Conservation (phyloP, 75 land plant species). For the Selaginella moellendorffii region DNA sequence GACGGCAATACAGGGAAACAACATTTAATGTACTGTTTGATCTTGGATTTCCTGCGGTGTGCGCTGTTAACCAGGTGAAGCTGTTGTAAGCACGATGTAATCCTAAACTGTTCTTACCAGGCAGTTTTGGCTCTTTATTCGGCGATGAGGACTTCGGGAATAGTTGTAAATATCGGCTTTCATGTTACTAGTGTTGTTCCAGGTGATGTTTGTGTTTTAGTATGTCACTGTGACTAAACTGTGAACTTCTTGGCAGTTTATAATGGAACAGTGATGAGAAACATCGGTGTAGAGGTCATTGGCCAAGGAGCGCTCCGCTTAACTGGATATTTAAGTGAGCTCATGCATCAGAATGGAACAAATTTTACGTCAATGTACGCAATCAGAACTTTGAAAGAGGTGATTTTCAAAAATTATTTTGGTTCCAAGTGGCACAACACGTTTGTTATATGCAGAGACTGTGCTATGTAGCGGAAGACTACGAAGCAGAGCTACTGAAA, state of each 20-base stretch:
- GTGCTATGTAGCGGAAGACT: constrained; percentile 77
- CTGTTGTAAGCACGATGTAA: background rate
- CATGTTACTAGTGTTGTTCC: constrained; percentile 69
- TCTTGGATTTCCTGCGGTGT: constrained; percentile 82
- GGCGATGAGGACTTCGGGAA: constrained; percentile 70
- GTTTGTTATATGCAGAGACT: constrained; percentile 63
- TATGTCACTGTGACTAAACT: background rate
- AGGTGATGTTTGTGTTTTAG: constrained; percentile 27
- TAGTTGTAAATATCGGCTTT: constrained; percentile 86
- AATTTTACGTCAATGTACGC: constrained; percentile 44
- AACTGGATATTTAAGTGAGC: constrained; percentile 57
- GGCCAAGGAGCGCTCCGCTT: constrained; percentile 65
- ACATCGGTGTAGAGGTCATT: constrained; percentile 62
- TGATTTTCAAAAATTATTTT: constrained; percentile 11
- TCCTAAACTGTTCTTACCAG: constrained; percentile 21
- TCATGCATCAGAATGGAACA: constrained; percentile 49
- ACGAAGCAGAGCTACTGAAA: constrained; percentile 51
- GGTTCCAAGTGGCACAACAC: too few species aligned
- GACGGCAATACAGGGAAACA: constrained; percentile 52
- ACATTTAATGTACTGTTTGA: constrained; percentile 63
- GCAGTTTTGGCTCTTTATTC: constrained; percentile 76
- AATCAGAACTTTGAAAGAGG: constrained; percentile 76
- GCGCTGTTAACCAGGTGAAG: constrained; percentile 71
- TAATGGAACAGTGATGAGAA: constrained; percentile 62
- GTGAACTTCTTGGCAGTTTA: constrained; percentile 30